These are phyloP conservation scores for Withania somnifera DNA, from an alignment of 305 asterid species.

Conservation along the genomic window DNA sequence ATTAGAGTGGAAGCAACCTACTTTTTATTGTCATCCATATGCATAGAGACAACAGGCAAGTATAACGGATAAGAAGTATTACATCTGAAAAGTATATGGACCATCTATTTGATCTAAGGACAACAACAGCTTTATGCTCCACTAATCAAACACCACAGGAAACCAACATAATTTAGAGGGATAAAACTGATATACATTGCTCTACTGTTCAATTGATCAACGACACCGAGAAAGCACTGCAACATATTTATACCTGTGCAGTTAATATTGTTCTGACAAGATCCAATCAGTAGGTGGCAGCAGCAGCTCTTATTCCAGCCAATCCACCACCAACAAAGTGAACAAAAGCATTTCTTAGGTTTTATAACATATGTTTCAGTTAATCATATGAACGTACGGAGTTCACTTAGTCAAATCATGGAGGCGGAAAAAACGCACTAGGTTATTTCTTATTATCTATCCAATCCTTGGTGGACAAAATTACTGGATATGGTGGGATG, in stretches of 20 bases:
- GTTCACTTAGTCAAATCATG: background rate
- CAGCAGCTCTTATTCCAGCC: slow-evolving; percentile 90
- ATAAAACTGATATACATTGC: background rate
- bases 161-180: background rate
- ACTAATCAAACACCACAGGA: background rate
- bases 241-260: slow-evolving; percentile 55
- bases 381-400: background rate
- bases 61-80: background rate
- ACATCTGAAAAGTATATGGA: background rate
- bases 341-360: no score
- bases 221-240: background rate
- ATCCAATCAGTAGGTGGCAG: slow-evolving; percentile 91
- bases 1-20: background rate
- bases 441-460: background rate
- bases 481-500: background rate
- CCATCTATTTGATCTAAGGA: background rate
- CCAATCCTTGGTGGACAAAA: background rate
- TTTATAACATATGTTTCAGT: no score
- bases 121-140: background rate
- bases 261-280: slow-evolving; percentile 92
- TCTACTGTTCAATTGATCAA: background rate
- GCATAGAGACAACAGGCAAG: background rate
- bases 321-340: slow-evolving; percentile 90
- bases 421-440: background rate
- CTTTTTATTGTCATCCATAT: background rate